Percentiles rank a stretch among this genome's conserved stretches.
Conservation (phyloP, 2,329 filamentous ascomycete species). For the Fusarium austroafricanum region DNA sequence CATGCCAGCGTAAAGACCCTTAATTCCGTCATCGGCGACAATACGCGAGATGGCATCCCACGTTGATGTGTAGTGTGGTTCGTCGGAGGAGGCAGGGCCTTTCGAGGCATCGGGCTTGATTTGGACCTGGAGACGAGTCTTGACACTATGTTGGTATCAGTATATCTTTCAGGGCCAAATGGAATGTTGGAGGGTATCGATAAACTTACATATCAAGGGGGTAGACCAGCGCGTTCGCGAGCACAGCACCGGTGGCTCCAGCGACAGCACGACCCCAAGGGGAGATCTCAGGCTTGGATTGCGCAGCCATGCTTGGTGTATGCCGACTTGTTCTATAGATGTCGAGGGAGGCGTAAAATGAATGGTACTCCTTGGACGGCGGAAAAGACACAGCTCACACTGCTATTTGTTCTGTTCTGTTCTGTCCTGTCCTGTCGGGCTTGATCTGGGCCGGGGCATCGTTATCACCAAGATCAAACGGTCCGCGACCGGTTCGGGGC, state of each 20-base stretch:
- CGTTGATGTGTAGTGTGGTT: conserved; percentile 84
- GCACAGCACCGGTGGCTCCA: conserved; percentile 89
- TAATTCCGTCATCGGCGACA: conserved; percentile 79
- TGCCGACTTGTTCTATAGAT: not conserved
- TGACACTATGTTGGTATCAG: conserved; percentile 71
- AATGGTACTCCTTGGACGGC: not conserved
- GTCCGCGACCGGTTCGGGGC: conserved; percentile 39
- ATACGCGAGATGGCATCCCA: conserved; percentile 92
- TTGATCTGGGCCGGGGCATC: conserved; percentile 18
- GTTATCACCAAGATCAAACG: conserved; percentile 39
- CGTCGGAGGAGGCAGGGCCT: conserved; percentile 56
- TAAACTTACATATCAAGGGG: conserved; percentile 88
- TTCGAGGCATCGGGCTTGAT: conserved; percentile 70
- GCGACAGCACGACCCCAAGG: conserved; percentile 95
- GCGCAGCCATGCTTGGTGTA: conserved; percentile 61
- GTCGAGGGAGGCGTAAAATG: not conserved
- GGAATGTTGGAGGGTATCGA: conserved; percentile 21
- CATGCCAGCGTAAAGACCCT: conserved; percentile 90
- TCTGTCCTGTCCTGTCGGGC: conserved; percentile 5
- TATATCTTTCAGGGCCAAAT: not conserved
- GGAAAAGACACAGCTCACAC: conserved; percentile 14
- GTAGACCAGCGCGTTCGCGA: conserved; percentile 96
- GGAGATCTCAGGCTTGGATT: conserved; percentile 78
- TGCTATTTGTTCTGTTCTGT: not conserved
- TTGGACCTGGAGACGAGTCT: conserved; percentile 96